A percentile compares a stretch with the other conserved stretches of the same genome.
phyloP scores from a whole-genome alignment of 2,329 filamentous ascomycete genomes.

The Magnaporthiopsis incrustans region DNA sequence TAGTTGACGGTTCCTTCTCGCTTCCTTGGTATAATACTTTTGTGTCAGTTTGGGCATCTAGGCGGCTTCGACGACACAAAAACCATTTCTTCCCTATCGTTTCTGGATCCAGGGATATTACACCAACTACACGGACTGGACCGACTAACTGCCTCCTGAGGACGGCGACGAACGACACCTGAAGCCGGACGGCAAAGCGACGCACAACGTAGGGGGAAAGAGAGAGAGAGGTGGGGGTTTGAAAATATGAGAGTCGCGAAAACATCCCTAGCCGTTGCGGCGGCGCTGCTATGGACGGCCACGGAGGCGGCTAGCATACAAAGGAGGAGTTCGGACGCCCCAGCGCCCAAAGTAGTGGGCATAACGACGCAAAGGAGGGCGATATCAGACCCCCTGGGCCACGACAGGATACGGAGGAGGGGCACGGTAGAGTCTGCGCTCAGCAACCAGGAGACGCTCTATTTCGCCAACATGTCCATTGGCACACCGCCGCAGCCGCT shows the following conservation, averaged over 20 bases:
- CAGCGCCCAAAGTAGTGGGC: constrained; percentile 34
- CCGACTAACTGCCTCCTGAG: no score
- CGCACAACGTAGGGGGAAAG: no score
- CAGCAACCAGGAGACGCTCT: constrained; percentile 55
- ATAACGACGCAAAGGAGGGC: constrained; percentile 34
- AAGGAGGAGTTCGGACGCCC: constrained; percentile 19
- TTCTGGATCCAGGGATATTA: no score
- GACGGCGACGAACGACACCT: no score
- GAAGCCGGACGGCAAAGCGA: no score
- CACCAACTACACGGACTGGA: no score
- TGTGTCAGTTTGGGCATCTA: no score
- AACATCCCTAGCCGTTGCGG: constrained; percentile 21
- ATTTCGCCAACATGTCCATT: constrained; percentile 54
- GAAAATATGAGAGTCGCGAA: constrained; percentile 26
- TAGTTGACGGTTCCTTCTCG: no score
- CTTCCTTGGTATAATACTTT: no score
- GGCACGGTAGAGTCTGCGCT: constrained; percentile 35
- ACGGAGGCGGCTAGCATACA: constrained; percentile 21
- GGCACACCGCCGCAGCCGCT: constrained; percentile 54
- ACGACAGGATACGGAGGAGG: constrained; percentile 38
- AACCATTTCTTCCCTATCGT: no score
- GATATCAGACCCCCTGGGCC: constrained; percentile 31
- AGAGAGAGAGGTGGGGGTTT: background rate
- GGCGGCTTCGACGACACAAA: no score
- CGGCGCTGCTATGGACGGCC: constrained; percentile 18